Percentiles rank a stretch among this genome's conserved stretches.
Evolutionary conservation across 129 eudicot genomes (phyloP).

Genomic region (Calendula officinalis): DNA sequence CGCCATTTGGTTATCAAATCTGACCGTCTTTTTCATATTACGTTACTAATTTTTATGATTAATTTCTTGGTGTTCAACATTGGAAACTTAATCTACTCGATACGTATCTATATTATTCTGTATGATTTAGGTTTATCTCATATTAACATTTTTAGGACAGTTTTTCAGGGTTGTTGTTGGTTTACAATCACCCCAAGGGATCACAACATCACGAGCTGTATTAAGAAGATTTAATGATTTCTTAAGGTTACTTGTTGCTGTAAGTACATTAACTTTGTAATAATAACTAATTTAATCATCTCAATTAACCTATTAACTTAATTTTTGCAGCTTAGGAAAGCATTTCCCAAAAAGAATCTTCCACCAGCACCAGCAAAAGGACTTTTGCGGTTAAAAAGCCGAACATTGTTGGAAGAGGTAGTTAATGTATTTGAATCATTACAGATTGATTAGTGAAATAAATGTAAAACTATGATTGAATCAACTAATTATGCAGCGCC

Average conservation of each 20-base stretch:
- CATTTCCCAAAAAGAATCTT: constrained; percentile 71
- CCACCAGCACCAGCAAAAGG: constrained; percentile 98
- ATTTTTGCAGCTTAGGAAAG: constrained; percentile 60
- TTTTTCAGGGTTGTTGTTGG: constrained; percentile 96
- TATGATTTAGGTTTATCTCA: constrained; percentile 9
- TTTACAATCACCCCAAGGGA: constrained; percentile 89
- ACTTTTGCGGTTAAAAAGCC: constrained; percentile 62
- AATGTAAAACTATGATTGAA: too few species aligned
- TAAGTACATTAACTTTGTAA: constrained; percentile 41
- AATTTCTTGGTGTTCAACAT: too few species aligned
- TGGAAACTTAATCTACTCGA: too few species aligned
- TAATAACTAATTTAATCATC: background rate
- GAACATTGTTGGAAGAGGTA: constrained; percentile 89
- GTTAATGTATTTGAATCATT: constrained; percentile 11
- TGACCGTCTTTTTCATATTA: too few species aligned
- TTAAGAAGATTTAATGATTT: constrained; percentile 98
- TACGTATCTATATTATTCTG: background rate
- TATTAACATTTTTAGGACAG: constrained; percentile 67
- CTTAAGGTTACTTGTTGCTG: constrained; percentile 81
- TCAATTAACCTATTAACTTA: constrained; percentile 5
- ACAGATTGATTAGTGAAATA: background rate
- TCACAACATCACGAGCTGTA: constrained; percentile 75
- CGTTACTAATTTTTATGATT: too few species aligned
- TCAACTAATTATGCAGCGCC: constrained; percentile 52
- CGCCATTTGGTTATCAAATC: too few species aligned